phyloP scores from a whole-genome alignment of 768 basidiomycete genomes.

The Pholiota molesta region DNA sequence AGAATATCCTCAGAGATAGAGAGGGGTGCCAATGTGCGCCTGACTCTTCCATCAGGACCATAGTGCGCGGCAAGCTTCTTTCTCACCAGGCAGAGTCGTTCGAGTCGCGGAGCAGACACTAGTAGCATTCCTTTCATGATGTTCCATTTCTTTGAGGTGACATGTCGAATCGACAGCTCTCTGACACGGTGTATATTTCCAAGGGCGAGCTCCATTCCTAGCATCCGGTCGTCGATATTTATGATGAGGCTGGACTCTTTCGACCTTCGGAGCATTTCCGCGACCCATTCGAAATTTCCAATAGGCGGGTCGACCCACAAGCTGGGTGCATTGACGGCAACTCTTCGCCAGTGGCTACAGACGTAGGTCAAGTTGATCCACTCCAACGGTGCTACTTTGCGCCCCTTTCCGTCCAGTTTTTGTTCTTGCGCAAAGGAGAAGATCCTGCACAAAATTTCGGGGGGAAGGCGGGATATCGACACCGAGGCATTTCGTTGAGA shows the following conservation, averaged over 20 bases:
- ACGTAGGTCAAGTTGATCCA: not conserved
- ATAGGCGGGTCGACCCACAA: not conserved
- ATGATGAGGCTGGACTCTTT: not conserved
- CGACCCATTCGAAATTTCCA: not conserved
- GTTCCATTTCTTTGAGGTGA: not conserved
- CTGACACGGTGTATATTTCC: not conserved
- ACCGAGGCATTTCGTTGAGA: not conserved
- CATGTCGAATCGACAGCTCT: not conserved
- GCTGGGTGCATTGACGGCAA: not conserved
- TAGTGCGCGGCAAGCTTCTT: too few relatives aligned
- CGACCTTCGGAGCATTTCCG: not conserved
- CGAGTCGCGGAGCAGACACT: not conserved
- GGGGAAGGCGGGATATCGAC: not conserved
- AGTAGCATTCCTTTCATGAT: not conserved
- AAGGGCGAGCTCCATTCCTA: not conserved
- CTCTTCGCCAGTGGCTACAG: not conserved
- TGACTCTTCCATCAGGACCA: too few relatives aligned
- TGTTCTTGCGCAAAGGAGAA: not conserved
- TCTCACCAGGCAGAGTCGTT: not conserved
- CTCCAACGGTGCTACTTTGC: not conserved
- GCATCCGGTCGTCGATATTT: not conserved
- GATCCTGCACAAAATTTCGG: not conserved
- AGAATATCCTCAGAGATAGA: not conserved
- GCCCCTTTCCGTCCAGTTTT: not conserved
- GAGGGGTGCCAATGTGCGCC: too few relatives aligned